Conservation (phyloP, 225 moss, liverwort and hornwort genomes). For the Marchantia paleacea region DNA sequence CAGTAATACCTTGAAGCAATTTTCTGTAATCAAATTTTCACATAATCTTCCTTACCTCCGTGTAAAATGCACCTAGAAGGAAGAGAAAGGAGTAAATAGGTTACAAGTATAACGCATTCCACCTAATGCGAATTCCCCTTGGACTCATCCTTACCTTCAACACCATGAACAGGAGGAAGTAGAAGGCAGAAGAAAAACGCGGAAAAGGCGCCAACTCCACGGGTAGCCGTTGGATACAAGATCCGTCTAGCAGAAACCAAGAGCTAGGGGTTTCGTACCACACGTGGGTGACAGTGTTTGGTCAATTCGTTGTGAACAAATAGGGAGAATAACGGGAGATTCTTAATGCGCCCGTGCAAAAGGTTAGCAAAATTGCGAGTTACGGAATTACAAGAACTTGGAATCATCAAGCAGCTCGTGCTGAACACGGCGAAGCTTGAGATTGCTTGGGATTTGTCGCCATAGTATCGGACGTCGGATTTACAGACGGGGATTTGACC, state of each 20-base stretch:
- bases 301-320: background rate
- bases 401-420: background rate
- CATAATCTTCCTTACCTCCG: too few relatives aligned
- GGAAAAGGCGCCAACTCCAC: background rate
- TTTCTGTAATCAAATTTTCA: too few relatives aligned
- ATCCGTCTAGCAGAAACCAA: background rate
- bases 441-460: background rate
- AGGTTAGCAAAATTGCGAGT: background rate
- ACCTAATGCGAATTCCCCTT: background rate
- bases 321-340: background rate
- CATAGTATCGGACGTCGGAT: background rate
- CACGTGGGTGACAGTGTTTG: background rate
- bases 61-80: background rate
- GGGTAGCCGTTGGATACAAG: background rate
- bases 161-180: background rate
- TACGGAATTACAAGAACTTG: background rate
- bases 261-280: background rate
- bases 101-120: background rate
- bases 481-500: background rate
- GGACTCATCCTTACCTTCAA: background rate
- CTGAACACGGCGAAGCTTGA: background rate
- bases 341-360: background rate
- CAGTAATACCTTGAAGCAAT: too few relatives aligned
- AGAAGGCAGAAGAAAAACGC: background rate
- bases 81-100: background rate